Evolutionary conservation across 23 red algal genomes (phyloP).

Genomic region (Pyropia yezoensis): DNA sequence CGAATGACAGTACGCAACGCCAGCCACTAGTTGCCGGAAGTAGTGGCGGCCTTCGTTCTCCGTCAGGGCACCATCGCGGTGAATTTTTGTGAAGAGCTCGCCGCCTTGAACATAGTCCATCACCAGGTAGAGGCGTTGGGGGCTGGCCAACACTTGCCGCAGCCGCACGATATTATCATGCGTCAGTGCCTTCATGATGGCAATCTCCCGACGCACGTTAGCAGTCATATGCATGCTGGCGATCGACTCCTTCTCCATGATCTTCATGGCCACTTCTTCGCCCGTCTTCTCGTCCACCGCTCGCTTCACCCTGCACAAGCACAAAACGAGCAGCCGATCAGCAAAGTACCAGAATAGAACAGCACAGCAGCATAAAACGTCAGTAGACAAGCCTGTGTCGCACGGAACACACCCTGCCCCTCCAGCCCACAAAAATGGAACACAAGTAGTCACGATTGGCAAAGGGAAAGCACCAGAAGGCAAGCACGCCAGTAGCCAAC

Average conservation of each 20-base stretch:
- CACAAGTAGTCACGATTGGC: too few relatives aligned
- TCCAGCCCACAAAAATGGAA: conserved; percentile 1
- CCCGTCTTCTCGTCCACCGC: conserved; percentile 69
- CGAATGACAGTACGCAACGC: conserved; percentile 92
- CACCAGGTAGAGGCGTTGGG: conserved; percentile 85
- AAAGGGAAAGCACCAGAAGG: not conserved
- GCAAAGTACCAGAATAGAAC: too few relatives aligned
- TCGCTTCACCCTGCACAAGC: conserved; percentile 47
- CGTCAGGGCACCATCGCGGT: conserved; percentile 49
- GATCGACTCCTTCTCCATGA: conserved; percentile 79
- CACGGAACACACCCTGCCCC: not conserved
- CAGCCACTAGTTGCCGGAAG: conserved; percentile 94
- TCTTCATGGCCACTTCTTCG: conserved; percentile 58
- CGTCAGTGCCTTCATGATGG: conserved; percentile 96
- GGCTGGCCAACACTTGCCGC: conserved; percentile 70
- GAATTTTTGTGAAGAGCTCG: conserved; percentile 93
- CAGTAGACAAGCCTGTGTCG: too few relatives aligned
- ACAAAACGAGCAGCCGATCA: not conserved
- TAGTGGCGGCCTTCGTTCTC: conserved; percentile 76
- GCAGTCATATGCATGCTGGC: conserved; percentile 66
- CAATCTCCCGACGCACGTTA: conserved; percentile 87
- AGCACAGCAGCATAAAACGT: too few relatives aligned
- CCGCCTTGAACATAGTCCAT: conserved; percentile 95
- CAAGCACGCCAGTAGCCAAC: not conserved
- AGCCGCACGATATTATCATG: conserved; percentile 89